Evolutionary conservation across 495 filamentous ascomycete genomes (phyloP), one percentile per base, ranked within the genome.

Genomic region (Tetracladium setigerum): DNA sequence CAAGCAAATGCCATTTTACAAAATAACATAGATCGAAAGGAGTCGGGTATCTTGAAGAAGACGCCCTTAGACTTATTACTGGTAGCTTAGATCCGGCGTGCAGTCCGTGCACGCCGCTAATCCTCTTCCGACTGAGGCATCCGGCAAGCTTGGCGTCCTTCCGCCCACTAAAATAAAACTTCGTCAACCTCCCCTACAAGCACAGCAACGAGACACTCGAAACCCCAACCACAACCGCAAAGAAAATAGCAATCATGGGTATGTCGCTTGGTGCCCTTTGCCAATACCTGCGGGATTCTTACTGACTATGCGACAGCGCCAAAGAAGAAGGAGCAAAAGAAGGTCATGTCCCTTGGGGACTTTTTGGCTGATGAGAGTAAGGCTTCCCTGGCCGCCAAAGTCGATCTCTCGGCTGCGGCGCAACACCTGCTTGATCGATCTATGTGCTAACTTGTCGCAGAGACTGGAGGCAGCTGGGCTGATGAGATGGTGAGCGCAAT

Each of bases 291-390:
- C 37, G 41, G 24, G 47, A 49, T 44, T 41, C 36, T 47, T 56
- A 56, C 68, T 77, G 49, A 78, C 60, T 35, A n/a, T 37, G 16
- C 44, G 46, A 41, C 61, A 95, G 89, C 87, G 73, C 89, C 88
- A 44, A 95, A 95, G 71, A 80, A 81, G 66, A 79, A 81, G 64
- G 90, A 89, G 72, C 76, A 82, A 67, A 82, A 88, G 74, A 53
- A 69, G 66, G 97, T 92, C 79, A 88, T 98, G 84, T 83, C 82
- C 71, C 79, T 96, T 58, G 86, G 87, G 68, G 81, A 82, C 57
- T 97, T 99, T 74, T 73, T 97, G 73, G 76, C 74, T 49, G 87
- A 95, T 60, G 77, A 86, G 65, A 81, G 91, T 95, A 74, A 62
- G 81, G 30, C 17, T 31, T 12, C 24, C 30, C 15, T 15, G 8